Conservation (phyloP, 768 basidiomycete genomes). For the Plicaturopsis crispa region DNA sequence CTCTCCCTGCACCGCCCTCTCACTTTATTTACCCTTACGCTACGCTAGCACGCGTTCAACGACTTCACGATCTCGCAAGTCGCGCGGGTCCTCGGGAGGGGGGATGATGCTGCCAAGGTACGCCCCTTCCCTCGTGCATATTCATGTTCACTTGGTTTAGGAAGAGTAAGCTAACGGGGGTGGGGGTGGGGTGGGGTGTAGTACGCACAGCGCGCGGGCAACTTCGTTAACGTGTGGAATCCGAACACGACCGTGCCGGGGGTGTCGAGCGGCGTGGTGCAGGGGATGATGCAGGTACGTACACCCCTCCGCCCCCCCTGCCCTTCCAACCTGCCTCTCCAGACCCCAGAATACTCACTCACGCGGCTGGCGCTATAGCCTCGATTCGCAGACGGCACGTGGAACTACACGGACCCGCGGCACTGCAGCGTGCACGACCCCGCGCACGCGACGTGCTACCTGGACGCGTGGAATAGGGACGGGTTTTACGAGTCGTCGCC, state of each 20-base stretch:
- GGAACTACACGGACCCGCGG: conserved; percentile 58
- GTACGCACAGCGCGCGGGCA: conserved; percentile 47
- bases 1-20: not conserved
- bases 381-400: conserved; percentile 47
- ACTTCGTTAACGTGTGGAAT: conserved; percentile 57
- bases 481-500: conserved; percentile 65
- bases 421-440: conserved; percentile 64
- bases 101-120: conserved; percentile 45
- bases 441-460: conserved; percentile 46
- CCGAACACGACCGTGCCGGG: conserved; percentile 45
- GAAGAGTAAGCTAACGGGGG: too few species aligned
- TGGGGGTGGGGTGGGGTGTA: conserved; percentile 11
- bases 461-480: conserved; percentile 46
- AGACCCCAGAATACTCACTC: not conserved
- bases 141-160: too few species aligned
- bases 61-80: conserved; percentile 64
- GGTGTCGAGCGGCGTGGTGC: conserved; percentile 26
- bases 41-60: conserved; percentile 48
- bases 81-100: conserved; percentile 43
- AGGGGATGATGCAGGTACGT: conserved; percentile 55
- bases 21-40: not conserved
- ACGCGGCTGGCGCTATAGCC: conserved; percentile 26
- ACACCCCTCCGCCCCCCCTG: not conserved
- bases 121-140: not conserved
- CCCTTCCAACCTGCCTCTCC: not conserved